Base-by-base conservation (phyloP, 192 early-diverging fungal species). In the Dissophora ornata region DNA sequence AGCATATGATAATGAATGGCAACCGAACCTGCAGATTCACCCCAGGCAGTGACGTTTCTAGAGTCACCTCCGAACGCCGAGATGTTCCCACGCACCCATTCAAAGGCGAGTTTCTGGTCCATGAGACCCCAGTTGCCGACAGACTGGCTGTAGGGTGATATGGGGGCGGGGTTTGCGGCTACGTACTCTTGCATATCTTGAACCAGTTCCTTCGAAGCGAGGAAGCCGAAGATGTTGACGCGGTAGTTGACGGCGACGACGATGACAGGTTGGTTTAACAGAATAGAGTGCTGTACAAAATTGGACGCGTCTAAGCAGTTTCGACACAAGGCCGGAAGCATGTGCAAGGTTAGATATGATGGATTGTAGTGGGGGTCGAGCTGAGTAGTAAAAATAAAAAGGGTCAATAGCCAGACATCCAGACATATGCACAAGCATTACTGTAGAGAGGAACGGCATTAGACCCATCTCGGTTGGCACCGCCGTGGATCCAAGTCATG, bases 211-310 rank as follows among this genome's bases (percentile, higher is more conserved):
- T 51, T 49, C 32, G 63, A 68, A 12, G 80, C 49, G 5, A 85
- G 56, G 54, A 81, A 87, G 5, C 83, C 85, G 28, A 83, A 69
- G 6, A 60, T 34, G 30, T 82, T 80, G 16, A 85, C 45, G n/a
- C 86, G 84, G 62, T 87, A 84, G 62, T 83, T 84, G 59, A 81
- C 22, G 3, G 41, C 57, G 22, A 87, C 79, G 25, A 87, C 58
- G 4, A 84, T 67, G 1, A 83, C 79, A 32, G 78, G 78, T 36
- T 59, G 61, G 22, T 63, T 30, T 3, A 66, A 13, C 38, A 53
- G 29, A 10, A 70, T 53, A 2, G 77, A 79, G 10, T 50, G 56
- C 19, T 59, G 19, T 2, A 79, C 77, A 41, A 79, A 47, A 24
- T 57, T 79, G 12, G 34, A 30, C 0, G 67, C 48, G 56, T 70